A percentile compares a stretch with the other conserved stretches of the same genome.
Evolutionary conservation across 2,329 filamentous ascomycete genomes (phyloP).

Genomic region (Verticillium isaacii): DNA sequence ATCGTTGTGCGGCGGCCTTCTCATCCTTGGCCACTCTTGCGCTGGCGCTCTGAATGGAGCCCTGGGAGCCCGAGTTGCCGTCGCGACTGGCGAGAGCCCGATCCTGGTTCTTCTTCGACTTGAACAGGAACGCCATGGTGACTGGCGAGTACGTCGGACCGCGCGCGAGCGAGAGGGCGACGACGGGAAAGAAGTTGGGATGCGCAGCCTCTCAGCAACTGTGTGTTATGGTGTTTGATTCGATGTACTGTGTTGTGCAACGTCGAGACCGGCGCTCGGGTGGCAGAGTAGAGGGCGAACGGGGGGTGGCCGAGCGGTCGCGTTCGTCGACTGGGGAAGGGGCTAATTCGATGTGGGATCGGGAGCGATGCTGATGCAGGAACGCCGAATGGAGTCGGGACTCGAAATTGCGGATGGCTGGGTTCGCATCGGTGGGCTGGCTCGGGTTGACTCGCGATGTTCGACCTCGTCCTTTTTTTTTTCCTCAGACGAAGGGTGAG

Average conservation of each 20-base stretch:
- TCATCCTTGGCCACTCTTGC: slow-evolving; percentile 42
- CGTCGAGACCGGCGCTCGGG: neutral
- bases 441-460: slow-evolving; percentile 17
- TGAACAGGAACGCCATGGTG: slow-evolving; percentile 77
- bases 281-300: neutral
- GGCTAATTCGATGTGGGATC: neutral
- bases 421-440: slow-evolving; percentile 33
- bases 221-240: neutral
- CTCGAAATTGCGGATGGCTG: slow-evolving; percentile 39
- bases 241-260: neutral
- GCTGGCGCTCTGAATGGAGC: slow-evolving; percentile 37
- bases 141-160: neutral
- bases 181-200: slow-evolving; percentile 10
- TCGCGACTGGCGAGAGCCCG: slow-evolving; percentile 53
- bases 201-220: slow-evolving; percentile 5
- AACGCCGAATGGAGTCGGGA: slow-evolving; percentile 22
- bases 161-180: slow-evolving; percentile 25
- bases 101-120: slow-evolving; percentile 73
- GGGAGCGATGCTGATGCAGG: slow-evolving; percentile 9
- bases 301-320: neutral
- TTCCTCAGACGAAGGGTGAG: slow-evolving; percentile 9
- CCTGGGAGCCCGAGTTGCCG: slow-evolving; percentile 41
- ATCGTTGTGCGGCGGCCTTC: slow-evolving; percentile 50
- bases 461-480: slow-evolving; percentile 33
- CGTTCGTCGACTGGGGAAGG: neutral